Base-by-base conservation (phyloP, 1,284 basidiomycete species). In the Uromyces viciae-fabae region DNA sequence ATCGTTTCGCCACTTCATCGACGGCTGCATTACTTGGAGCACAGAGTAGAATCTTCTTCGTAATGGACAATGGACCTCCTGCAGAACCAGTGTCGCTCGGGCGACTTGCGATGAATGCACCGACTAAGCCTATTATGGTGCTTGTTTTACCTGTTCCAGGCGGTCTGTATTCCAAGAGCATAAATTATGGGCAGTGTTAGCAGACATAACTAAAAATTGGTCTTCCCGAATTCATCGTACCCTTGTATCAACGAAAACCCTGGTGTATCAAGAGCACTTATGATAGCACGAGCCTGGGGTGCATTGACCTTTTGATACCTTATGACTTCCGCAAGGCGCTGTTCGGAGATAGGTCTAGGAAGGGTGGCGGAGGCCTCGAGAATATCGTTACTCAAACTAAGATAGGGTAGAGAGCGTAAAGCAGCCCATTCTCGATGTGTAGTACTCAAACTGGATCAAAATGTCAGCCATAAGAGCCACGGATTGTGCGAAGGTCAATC, bases 131-230 rank as follows among this genome's bases (percentile, higher is more conserved):
- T 84, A 94, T 94, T 83, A 99, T 99, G 0, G 97, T 99, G 72
- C 94, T 98, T 14, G 97, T 99, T 87, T 99, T 99, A 56, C 97
- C 97, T 0, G 97, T 99, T 83, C 97, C 97, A 0, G 97, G 97
- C 38, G 97, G 97, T 69, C 95, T 95, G 82, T 52, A 68, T 25
- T 19, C 62, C 19, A 77, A 31, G 0, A 22, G 40, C 36, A 49
- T 22, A 38, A n/a, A 33, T 62, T 40, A 28, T 33, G 58, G 38
- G 42, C 9, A 49, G 42, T 0, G 43, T 75, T 33, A 75, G 60
- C 58, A 49, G 0, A 56, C 43, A 11, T 66, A 77, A 69, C n/a
- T 38, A 17, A 64, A 8, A 43, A 2, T 38, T 8, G 46, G 33
- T 31, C 33, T 17, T 71, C 31, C 15, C 49, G n/a, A 43, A 46